Percentiles rank a stretch among this genome's conserved stretches.
Evolutionary conservation across 2,329 filamentous ascomycete species (phyloP).

Genomic region (Aspergillus oerlinghausenensis): DNA sequence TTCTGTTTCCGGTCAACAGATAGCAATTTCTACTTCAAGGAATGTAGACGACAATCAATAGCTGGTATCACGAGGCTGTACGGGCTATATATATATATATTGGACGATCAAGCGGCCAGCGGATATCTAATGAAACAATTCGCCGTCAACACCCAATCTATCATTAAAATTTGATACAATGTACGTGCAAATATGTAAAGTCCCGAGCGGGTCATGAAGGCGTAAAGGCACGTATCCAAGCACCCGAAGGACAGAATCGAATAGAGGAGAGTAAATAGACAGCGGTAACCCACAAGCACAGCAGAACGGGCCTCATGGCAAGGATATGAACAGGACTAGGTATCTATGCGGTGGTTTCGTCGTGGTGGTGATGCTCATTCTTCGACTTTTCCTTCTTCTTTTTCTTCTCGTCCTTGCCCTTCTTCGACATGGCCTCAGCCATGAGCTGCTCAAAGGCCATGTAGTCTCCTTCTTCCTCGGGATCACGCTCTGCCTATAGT

Average conservation of each 20-base stretch:
- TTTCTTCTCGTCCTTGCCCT: conserved; percentile 74
- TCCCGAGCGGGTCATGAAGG: neutral
- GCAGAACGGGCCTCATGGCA: neutral
- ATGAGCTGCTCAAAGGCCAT: conserved; percentile 98
- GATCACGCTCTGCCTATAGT: conserved; percentile 72
- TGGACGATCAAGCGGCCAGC: neutral
- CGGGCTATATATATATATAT: neutral
- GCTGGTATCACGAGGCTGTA: too few species aligned
- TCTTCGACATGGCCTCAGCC: conserved; percentile 92
- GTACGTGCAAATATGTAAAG: neutral
- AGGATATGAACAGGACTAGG: conserved; percentile 1
- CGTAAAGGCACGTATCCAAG: neutral
- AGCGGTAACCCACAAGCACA: neutral
- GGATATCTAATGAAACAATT: too few species aligned
- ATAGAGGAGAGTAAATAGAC: neutral
- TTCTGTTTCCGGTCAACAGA: too few species aligned
- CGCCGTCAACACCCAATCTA: neutral
- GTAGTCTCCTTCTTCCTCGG: conserved; percentile 96
- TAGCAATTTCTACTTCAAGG: too few species aligned
- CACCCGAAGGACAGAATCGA: neutral
- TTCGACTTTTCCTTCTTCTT: conserved; percentile 55
- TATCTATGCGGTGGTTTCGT: conserved; percentile 12
- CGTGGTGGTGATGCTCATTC: conserved; percentile 19
- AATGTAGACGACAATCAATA: too few species aligned
- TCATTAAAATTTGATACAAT: neutral